Conservation (phyloP, 1,284 basidiomycete species). For the Pyrrhoderma noxium region DNA sequence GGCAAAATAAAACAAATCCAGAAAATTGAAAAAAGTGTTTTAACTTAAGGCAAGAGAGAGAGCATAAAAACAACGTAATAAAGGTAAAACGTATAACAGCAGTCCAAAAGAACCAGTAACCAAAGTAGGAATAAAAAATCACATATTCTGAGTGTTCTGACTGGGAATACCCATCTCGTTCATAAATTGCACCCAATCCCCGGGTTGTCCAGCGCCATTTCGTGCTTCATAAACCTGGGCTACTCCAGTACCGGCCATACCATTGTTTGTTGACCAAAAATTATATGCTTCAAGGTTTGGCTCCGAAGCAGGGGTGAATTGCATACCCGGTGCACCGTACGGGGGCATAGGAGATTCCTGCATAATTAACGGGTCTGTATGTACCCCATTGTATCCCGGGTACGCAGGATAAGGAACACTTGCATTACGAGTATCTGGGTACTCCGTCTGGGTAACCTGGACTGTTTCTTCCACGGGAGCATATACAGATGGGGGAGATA, state of each 20-base stretch:
- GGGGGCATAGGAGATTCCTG: neutral
- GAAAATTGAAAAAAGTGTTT: too few species aligned
- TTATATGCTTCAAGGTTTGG: too few species aligned
- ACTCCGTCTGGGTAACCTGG: neutral
- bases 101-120: too few species aligned
- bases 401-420: neutral
- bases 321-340: slow-evolving; percentile 2
- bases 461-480: neutral
- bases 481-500: slow-evolving; percentile 2
- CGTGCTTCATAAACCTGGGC: neutral
- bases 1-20: too few species aligned
- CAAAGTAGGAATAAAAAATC: too few species aligned
- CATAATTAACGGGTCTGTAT: slow-evolving; percentile 1
- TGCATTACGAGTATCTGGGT: neutral
- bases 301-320: slow-evolving; percentile 1
- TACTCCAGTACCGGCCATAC: neutral
- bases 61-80: too few species aligned
- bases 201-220: neutral
- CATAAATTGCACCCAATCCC: slow-evolving; percentile 9
- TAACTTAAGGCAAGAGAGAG: too few species aligned
- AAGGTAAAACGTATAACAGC: too few species aligned
- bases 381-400: neutral
- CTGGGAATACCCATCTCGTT: slow-evolving; percentile 6
- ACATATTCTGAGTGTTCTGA: too few species aligned
- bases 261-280: too few species aligned